Conservation (phyloP, 106 monocot genomes). For the Dendrobium huoshanense region DNA sequence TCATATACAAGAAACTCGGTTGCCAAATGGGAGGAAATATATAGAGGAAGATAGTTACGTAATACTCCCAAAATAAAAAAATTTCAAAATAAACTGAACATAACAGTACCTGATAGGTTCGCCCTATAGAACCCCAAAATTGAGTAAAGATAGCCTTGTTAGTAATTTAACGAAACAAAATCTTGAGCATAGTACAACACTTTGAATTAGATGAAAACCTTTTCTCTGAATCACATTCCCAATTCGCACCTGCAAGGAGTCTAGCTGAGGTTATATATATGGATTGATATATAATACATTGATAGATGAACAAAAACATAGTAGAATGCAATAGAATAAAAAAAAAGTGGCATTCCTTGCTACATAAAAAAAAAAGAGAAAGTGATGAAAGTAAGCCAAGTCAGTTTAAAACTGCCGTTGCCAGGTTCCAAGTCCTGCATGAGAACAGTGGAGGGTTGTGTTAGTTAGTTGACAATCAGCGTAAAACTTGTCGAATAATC, state of each 20-base stretch:
- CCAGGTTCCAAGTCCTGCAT: too few species aligned
- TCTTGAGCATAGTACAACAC: constrained; percentile 17
- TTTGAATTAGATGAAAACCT: constrained; percentile 41
- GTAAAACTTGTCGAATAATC: too few species aligned
- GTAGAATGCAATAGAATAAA: neutral
- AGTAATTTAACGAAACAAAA: constrained; percentile 14
- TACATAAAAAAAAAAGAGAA: neutral
- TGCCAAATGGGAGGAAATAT: too few species aligned
- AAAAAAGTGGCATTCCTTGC: neutral
- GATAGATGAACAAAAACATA: neutral
- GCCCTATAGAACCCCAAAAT: constrained; percentile 40
- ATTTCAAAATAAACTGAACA: neutral
- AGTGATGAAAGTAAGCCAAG: neutral
- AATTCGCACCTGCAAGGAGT: constrained; percentile 56
- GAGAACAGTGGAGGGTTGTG: too few species aligned
- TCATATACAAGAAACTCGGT: neutral
- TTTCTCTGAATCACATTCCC: constrained; percentile 92
- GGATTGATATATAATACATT: neutral
- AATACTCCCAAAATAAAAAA: neutral
- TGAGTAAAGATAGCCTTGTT: constrained; percentile 10
- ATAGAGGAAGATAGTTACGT: neutral
- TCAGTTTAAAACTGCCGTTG: neutral
- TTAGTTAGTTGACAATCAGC: too few species aligned
- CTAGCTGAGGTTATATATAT: constrained; percentile 1
- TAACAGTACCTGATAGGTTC: constrained; percentile 67